phyloP scores from a whole-genome alignment of 1,284 basidiomycete species.

The Austropuccinia psidii region DNA sequence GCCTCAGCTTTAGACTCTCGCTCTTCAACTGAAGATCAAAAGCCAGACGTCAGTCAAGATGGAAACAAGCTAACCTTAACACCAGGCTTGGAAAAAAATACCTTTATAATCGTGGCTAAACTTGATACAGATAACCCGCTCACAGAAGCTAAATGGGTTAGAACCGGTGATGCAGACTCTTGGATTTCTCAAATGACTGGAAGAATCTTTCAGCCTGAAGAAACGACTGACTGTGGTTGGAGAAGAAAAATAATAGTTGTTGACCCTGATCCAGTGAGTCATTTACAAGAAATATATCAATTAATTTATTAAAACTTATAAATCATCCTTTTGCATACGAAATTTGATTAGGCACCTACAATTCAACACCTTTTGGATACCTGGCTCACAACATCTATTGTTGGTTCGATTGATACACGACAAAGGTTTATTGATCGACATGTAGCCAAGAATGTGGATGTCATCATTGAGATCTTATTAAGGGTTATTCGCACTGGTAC shows the following conservation, averaged over 20 bases:
- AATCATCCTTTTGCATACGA: not conserved
- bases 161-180: slow-evolving; percentile 82
- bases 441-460: slow-evolving; percentile 67
- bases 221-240: slow-evolving; percentile 56
- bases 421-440: slow-evolving; percentile 78
- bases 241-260: slow-evolving; percentile 80
- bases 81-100: slow-evolving; percentile 31
- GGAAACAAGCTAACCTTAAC: not conserved
- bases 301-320: not conserved
- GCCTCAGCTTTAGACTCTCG: not conserved
- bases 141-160: slow-evolving; percentile 91
- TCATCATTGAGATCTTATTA: slow-evolving; percentile 79
- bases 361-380: slow-evolving; percentile 76
- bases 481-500: slow-evolving; percentile 73
- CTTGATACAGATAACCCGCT: slow-evolving; percentile 78
- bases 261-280: slow-evolving; percentile 84
- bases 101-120: slow-evolving; percentile 52
- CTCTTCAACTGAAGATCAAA: not conserved
- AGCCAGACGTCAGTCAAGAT: not conserved
- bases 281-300: not conserved
- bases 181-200: slow-evolving; percentile 76
- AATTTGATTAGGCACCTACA: slow-evolving; percentile 66
- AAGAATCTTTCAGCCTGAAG: slow-evolving; percentile 50
- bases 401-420: slow-evolving; percentile 66
- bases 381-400: slow-evolving; percentile 73